Percentiles rank a stretch among this genome's conserved stretches.
Conservation (phyloP, 352 stramenopile species). For the Globisporangium camurandrum region DNA sequence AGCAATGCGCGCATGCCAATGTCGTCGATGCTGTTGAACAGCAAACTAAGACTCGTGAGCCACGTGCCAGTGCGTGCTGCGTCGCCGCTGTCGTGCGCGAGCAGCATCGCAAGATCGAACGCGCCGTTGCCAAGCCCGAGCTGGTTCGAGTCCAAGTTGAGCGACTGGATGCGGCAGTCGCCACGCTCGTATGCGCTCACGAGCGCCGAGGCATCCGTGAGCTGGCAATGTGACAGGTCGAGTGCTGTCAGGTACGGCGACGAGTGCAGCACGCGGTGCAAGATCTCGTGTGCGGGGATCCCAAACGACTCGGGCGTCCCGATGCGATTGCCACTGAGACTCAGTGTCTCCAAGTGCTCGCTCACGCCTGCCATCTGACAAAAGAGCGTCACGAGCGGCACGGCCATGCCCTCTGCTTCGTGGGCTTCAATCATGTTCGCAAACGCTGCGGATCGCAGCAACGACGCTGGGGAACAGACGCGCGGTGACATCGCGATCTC, state of each 20-base stretch:
- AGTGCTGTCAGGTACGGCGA: conserved; percentile 19
- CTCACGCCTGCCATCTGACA: no score
- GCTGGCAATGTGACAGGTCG: conserved; percentile 11
- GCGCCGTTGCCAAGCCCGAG: no score
- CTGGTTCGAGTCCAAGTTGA: no score
- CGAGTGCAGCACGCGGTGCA: conserved; percentile 13
- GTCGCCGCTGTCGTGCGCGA: conserved; percentile 13
- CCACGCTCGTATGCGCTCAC: conserved; percentile 6
- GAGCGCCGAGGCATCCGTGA: conserved; percentile 14
- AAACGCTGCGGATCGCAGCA: conserved; percentile 12
- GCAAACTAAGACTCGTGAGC: conserved; percentile 33
- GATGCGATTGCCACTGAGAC: conserved; percentile 8
- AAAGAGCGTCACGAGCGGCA: neutral
- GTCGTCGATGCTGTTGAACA: conserved; percentile 52
- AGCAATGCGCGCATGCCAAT: conserved; percentile 42
- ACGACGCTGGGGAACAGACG: no score
- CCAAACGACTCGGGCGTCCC: conserved; percentile 12
- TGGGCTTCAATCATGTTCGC: neutral
- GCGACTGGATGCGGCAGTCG: conserved; percentile 12
- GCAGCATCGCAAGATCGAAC: no score
- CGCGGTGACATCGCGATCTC: conserved; percentile 4
- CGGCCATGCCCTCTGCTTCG: neutral
- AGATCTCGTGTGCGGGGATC: conserved; percentile 8
- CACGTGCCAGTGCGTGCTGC: conserved; percentile 21
- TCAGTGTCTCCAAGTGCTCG: neutral